Conservation (phyloP, 2,329 filamentous ascomycete species). For the Pezicula rhizophila region DNA sequence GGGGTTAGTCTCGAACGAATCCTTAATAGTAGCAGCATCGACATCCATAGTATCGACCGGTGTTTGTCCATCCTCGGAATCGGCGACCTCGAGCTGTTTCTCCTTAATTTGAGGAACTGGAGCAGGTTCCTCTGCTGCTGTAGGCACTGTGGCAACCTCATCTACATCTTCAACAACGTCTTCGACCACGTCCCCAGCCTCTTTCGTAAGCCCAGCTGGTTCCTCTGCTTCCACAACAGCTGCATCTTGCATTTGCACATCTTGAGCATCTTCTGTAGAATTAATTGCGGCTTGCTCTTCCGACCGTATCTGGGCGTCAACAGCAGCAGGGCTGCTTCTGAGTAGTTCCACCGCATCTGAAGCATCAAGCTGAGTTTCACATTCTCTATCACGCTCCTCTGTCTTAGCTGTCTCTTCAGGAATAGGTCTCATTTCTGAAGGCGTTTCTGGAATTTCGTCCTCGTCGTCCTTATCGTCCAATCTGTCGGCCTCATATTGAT, state of each 20-base stretch:
- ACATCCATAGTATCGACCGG: conserved; percentile 21
- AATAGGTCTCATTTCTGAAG: conserved; percentile 18
- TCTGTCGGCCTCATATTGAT: conserved; percentile 45
- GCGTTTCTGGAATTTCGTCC: conserved; percentile 27
- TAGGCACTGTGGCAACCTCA: conserved; percentile 17
- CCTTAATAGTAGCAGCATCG: conserved; percentile 19
- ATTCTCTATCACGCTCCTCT: conserved; percentile 26
- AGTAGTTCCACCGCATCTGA: conserved; percentile 31
- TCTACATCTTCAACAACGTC: conserved; percentile 23
- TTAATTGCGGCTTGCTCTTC: conserved; percentile 40
- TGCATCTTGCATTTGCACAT: neutral
- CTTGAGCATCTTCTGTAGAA: conserved; percentile 1
- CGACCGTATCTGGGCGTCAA: conserved; percentile 53
- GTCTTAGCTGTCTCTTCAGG: conserved; percentile 28
- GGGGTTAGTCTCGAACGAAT: conserved; percentile 20
- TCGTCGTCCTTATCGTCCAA: conserved; percentile 40
- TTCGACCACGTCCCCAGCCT: conserved; percentile 16
- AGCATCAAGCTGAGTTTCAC: conserved; percentile 19
- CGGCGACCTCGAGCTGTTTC: conserved; percentile 15
- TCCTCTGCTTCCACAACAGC: neutral
- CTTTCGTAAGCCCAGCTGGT: conserved; percentile 11
- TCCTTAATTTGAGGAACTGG: conserved; percentile 3
- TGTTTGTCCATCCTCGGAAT: conserved; percentile 23
- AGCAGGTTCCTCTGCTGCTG: conserved; percentile 11
- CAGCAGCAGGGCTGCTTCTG: conserved; percentile 38